Evolutionary conservation across 768 basidiomycete species (phyloP).

Genomic region (Macrolepiota albuminosa): DNA sequence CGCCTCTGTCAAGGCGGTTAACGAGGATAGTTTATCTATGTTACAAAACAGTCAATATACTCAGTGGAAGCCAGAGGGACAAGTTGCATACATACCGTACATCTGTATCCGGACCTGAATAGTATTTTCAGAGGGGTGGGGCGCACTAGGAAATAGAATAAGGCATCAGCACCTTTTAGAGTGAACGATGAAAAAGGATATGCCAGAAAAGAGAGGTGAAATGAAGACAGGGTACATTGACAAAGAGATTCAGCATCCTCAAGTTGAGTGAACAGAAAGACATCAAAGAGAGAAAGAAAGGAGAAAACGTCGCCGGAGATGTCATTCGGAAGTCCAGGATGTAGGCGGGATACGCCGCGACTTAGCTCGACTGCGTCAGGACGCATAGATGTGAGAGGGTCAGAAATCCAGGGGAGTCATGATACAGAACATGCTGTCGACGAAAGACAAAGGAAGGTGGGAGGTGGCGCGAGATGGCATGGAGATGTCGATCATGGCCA

Average conservation of each 20-base stretch:
- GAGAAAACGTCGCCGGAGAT: neutral
- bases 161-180: neutral
- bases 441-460: neutral
- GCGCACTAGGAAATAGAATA: constrained; percentile 47
- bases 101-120: constrained; percentile 99
- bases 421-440: neutral
- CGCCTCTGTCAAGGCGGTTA: constrained; percentile 73
- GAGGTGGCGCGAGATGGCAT: neutral
- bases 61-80: neutral
- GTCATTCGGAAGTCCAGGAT: neutral
- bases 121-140: constrained; percentile 95
- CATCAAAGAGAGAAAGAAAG: neutral
- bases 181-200: neutral
- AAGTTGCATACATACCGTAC: constrained; percentile 69
- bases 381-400: neutral
- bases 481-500: neutral
- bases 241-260: neutral
- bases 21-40: constrained; percentile 81
- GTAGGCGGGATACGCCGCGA: neutral
- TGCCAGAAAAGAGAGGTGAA: neutral
- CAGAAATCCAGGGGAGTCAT: neutral
- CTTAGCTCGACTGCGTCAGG: neutral
- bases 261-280: neutral
- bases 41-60: neutral
- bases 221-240: neutral